Evolutionary conservation across 257 asterid genomes (phyloP), one percentile per base, ranked within the genome.

Genomic region (Solanum medicagineum): DNA sequence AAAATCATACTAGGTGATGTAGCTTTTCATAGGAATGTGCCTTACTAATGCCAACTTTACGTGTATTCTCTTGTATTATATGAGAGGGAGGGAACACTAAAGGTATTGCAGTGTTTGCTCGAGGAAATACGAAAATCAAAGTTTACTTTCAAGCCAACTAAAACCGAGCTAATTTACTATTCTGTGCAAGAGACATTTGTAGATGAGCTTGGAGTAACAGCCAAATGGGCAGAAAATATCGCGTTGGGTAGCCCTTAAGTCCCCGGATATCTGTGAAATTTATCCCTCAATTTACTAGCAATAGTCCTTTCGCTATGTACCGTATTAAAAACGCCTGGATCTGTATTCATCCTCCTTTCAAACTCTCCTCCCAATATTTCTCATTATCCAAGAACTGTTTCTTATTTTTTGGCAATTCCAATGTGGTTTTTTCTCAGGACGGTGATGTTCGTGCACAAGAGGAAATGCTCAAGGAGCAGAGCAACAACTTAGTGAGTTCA

Each of bases 391-490:
- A 77, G 16, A 51, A 16, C 22, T 51, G n/a, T 24, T 77, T 77
- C 83, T 77, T 77, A 53, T 77, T 22, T 47, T 77, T 77, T n/a
- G 65, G 49, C 1, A 6, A 79, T 79, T 29, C 80, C 17, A 56
- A 69, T 32, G 32, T 53, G 17, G 5, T 32, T 19, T 59, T 47
- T 75, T 80, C 19, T 44, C 84, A 96, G 98, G 99, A 93, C 11
- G 95, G 94, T 51, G 94, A 97, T 86, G 80, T 88, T 75, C 80
- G 63, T 79, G 94, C 92, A 4, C 98, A 97, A 91, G 98, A 94
- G 92, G 98, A 95, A 89, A 90, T 97, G 98, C 96, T 95, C n/a
- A 92, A 75, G 91, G 90, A 85, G 89, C 96, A 91, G 93, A 96
- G 98, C 70, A 92, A 90, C 92, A 92, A 91, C 89, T 85, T 90